Evolutionary conservation across 2,329 filamentous ascomycete genomes (phyloP).

Genomic region (Pseudopyrenochaeta lycopersici): DNA sequence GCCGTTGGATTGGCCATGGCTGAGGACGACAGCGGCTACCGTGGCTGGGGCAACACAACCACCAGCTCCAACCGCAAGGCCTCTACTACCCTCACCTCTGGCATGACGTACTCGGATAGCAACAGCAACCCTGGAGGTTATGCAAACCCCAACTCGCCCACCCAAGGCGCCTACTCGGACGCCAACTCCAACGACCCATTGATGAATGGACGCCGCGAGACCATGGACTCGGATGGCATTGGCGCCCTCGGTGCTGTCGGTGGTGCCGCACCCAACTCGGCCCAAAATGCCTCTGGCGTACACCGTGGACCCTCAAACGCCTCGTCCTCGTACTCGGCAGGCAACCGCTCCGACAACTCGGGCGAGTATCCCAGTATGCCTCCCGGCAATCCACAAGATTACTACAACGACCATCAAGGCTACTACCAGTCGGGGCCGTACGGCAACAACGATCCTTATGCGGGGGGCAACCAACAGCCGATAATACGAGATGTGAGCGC

Average conservation of each 20-base stretch:
- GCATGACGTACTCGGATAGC: conserved; percentile 75
- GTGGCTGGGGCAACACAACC: conserved; percentile 90
- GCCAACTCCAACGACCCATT: conserved; percentile 74
- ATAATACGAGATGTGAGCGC: conserved; percentile 94
- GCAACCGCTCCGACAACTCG: conserved; percentile 73
- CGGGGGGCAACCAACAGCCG: conserved; percentile 67
- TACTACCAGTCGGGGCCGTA: conserved; percentile 67
- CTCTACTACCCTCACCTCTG: conserved; percentile 88
- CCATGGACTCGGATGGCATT: conserved; percentile 78
- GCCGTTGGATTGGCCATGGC: conserved; percentile 70
- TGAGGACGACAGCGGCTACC: conserved; percentile 81
- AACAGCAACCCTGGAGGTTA: conserved; percentile 65
- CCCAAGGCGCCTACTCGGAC: conserved; percentile 71
- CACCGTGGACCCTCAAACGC: conserved; percentile 93
- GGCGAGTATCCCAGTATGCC: conserved; percentile 62
- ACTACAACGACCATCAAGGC: conserved; percentile 61
- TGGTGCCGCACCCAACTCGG: conserved; percentile 63
- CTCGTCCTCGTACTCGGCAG: conserved; percentile 92
- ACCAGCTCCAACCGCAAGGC: conserved; percentile 76
- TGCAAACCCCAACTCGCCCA: conserved; percentile 67
- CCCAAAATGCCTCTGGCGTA: conserved; percentile 72
- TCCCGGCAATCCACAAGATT: conserved; percentile 57
- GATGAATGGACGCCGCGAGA: conserved; percentile 58
- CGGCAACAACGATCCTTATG: conserved; percentile 63
- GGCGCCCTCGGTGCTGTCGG: conserved; percentile 73